phyloP scores from a whole-genome alignment of 2,329 filamentous ascomycete genomes.

The Chrysoporthe deuterocubensis region DNA sequence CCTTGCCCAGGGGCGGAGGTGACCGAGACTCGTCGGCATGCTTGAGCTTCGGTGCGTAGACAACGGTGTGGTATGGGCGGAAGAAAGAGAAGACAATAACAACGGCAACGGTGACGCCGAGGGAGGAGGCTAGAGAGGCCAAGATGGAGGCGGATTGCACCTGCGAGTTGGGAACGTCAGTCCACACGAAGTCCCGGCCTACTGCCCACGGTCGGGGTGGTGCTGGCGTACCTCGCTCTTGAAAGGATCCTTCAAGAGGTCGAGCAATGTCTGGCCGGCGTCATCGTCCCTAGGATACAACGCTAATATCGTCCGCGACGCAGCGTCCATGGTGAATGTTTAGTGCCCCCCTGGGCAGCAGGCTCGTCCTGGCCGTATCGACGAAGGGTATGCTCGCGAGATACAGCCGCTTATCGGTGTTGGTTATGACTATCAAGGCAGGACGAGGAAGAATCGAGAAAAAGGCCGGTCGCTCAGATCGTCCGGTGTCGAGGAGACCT shows the following conservation, averaged over 20 bases:
- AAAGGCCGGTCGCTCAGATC: not conserved
- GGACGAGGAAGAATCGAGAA: not conserved
- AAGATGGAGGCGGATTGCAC: conserved; percentile 66
- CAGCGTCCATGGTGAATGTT: conserved; percentile 21
- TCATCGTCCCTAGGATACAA: conserved; percentile 26
- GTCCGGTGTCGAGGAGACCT: not conserved
- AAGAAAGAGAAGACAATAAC: conserved; percentile 84
- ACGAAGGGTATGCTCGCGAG: not conserved
- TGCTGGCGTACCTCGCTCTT: conserved; percentile 45
- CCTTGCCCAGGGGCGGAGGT: conserved; percentile 83
- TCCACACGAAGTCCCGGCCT: not conserved
- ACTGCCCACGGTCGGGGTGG: not conserved
- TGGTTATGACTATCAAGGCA: not conserved
- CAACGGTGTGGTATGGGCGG: conserved; percentile 86
- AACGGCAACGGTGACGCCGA: conserved; percentile 74
- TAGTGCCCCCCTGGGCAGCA: conserved; percentile 18
- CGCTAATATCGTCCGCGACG: conserved; percentile 2
- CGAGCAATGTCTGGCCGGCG: conserved; percentile 48
- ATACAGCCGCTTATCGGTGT: not conserved
- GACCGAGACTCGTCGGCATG: conserved; percentile 89
- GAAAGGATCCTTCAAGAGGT: conserved; percentile 57
- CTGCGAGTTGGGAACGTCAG: conserved; percentile 35
- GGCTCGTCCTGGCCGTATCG: conserved; percentile 11
- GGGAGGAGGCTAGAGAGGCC: conserved; percentile 78
- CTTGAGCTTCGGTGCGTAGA: conserved; percentile 93